Conservation (phyloP, 2,329 filamentous ascomycete genomes). For the Berkeleyomyces rouxiae region DNA sequence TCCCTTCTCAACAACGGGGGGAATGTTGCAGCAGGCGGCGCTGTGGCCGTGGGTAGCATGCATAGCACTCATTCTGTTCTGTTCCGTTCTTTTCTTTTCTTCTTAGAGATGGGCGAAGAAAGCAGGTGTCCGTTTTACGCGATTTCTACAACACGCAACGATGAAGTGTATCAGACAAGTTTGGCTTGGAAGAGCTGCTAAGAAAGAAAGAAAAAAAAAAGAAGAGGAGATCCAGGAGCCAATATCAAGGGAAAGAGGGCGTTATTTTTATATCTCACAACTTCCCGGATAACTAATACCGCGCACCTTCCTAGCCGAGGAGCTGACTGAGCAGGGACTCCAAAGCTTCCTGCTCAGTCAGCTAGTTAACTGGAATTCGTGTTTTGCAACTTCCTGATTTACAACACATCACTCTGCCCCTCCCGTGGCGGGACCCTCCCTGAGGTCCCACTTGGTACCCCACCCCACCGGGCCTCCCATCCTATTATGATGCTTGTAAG, state of each 20-base stretch:
- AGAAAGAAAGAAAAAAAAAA: background rate
- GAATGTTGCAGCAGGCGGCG: slow-evolving; percentile 36
- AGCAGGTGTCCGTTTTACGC: background rate
- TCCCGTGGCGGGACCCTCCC: background rate
- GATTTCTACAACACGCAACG: too few relatives aligned
- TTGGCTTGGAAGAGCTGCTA: background rate
- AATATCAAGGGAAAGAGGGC: background rate
- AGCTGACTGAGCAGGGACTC: too few relatives aligned
- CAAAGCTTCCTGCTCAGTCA: background rate
- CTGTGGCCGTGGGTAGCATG: slow-evolving; percentile 36
- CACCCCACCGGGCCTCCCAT: background rate
- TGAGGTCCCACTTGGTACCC: background rate
- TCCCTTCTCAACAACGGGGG: slow-evolving; percentile 33
- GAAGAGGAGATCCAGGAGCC: background rate
- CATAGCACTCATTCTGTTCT: slow-evolving; percentile 32
- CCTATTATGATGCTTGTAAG: background rate
- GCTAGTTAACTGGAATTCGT: background rate
- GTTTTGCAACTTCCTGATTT: background rate
- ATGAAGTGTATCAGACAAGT: too few relatives aligned
- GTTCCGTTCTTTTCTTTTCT: background rate
- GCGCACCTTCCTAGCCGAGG: too few relatives aligned
- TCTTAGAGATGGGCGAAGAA: background rate
- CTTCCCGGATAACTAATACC: too few relatives aligned
- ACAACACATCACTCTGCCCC: background rate
- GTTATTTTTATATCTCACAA: too few relatives aligned